phyloP scores from a whole-genome alignment of 2,329 filamentous ascomycete species.

The Cladophialophora exuberans region DNA sequence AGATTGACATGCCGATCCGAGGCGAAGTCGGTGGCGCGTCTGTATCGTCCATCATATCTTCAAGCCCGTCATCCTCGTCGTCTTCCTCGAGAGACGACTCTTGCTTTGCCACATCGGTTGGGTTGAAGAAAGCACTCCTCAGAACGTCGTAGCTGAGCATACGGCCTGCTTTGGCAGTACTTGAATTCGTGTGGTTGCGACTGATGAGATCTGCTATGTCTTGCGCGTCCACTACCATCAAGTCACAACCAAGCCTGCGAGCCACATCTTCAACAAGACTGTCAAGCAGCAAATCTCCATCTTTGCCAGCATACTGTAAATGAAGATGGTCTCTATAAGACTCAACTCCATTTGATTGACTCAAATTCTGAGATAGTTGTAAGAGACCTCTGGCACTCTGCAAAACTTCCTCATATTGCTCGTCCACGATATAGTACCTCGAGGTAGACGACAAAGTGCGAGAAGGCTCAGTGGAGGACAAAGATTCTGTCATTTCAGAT shows the following conservation, averaged over 20 bases:
- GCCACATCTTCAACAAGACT: conserved; percentile 67
- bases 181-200: conserved; percentile 16
- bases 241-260: conserved; percentile 53
- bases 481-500: neutral
- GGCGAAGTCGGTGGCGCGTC: conserved; percentile 8
- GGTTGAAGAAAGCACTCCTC: conserved; percentile 19
- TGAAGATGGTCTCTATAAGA: conserved; percentile 60
- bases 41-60: conserved; percentile 24
- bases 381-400: conserved; percentile 31
- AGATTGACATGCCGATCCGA: conserved; percentile 23
- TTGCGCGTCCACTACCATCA: conserved; percentile 49
- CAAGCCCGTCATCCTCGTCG: conserved; percentile 3
- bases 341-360: conserved; percentile 48
- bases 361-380: conserved; percentile 21
- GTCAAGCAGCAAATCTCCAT: conserved; percentile 59
- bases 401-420: conserved; percentile 31
- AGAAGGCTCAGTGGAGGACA: neutral
- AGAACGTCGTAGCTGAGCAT: conserved; percentile 34
- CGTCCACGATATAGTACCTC: conserved; percentile 28
- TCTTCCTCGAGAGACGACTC: conserved; percentile 28
- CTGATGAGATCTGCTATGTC: conserved; percentile 50
- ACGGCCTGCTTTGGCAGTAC: conserved; percentile 20
- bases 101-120: conserved; percentile 18
- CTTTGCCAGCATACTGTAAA: conserved; percentile 62
- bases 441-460: neutral